Base-by-base conservation (phyloP, 208 protist genomes). In the Trypanosoma melophagium region DNA sequence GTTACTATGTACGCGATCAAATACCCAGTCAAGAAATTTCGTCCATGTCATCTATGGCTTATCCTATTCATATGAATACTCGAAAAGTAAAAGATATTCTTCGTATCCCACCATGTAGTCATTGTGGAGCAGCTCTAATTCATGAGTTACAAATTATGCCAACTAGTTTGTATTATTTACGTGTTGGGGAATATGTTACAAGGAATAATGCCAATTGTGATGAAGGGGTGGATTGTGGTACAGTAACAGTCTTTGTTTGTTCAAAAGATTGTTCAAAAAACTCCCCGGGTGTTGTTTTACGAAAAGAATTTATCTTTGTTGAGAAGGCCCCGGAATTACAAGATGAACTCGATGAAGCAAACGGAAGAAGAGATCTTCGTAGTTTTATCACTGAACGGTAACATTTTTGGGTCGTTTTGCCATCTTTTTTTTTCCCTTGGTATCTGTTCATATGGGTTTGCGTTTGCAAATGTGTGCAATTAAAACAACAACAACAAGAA, bases 91-190 rank as follows among this genome's bases (percentile, higher is more conserved):
- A 75, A 22, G 60, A 66, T 56, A 74, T 76, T 51, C 22, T 79
- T 31, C 70, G 75, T 22, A 72, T 90, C 17, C 85, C 84, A 17
- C 60, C 81, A 17, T 95, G 89, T 65, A 47, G 67, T 2, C 49
- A 38, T 28, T 95, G 89, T 79, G 86, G 86, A 16, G 77, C 80
- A 9, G 76, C 83, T 25, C 82, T 81, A 42, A 75, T 76, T n/a
- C 74, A 83, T 42, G 89, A 95, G 74, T 51, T 95, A 66, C 89
- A 95, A 72, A 71, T 95, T 54, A 86, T 95, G 78, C 89, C 89
- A 12, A 91, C 89, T 1, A 69, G 70, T 21, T 64, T 93, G 13
- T 93, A 92, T 71, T 95, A 86, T 73, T 54, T 95, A 21, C 81
- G 77, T 50, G 77, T 80, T 22, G 58, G 53, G 24, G 61, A 87